phyloP scores from a whole-genome alignment of 305 asterid genomes.

The Solanum hybrid region DNA sequence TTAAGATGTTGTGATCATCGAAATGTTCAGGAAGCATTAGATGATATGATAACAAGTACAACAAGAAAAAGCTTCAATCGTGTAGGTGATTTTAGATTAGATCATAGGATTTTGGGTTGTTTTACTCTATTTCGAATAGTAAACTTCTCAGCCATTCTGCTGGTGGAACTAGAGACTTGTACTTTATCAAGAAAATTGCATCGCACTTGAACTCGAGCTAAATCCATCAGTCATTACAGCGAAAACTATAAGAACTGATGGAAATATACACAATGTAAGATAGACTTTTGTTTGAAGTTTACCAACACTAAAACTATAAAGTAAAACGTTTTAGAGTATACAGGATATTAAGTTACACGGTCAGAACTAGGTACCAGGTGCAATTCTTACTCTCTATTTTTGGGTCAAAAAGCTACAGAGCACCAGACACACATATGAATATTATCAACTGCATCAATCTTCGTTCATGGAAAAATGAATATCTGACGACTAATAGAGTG shows the following conservation, averaged over 20 bases:
- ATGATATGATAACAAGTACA: not conserved
- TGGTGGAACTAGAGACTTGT: not conserved
- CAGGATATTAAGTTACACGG: not conserved
- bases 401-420: not conserved
- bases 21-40: slow-evolving; percentile 62
- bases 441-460: not conserved
- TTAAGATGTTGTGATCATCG: slow-evolving; percentile 14
- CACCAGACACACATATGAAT: not conserved
- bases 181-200: not conserved
- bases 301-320: not conserved
- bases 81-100: not conserved
- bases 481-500: not conserved
- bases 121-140: not conserved
- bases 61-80: not conserved
- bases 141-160: not conserved
- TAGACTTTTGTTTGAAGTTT: not conserved
- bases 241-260: not conserved
- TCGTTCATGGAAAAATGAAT: not conserved
- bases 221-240: not conserved
- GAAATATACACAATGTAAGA: not conserved
- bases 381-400: not conserved
- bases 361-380: not conserved
- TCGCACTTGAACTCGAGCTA: not conserved
- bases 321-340: not conserved
- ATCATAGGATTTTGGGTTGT: not conserved